These are phyloP conservation scores for Dicorynia guianensis DNA, from an alignment of 306 rosid genomes.

Conservation along the genomic window DNA sequence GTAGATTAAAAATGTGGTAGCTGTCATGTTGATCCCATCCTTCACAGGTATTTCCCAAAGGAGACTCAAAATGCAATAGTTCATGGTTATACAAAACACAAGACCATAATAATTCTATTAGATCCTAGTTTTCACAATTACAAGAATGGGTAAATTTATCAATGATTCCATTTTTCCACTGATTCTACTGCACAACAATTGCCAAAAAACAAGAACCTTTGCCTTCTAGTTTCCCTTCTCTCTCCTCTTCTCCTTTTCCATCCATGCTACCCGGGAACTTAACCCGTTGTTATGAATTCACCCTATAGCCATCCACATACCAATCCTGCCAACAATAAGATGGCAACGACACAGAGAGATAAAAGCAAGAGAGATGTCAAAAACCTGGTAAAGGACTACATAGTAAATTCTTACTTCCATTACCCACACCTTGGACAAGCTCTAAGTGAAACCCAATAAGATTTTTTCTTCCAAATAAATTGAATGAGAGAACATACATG, in stretches of 20 bases:
- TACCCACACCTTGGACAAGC: conserved; percentile 20
- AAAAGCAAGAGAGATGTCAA: not conserved
- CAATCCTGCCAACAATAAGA: not conserved
- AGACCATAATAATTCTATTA: not conserved
- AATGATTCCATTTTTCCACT: not conserved
- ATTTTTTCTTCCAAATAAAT: not conserved
- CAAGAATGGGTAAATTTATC: not conserved
- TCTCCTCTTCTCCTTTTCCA: too few species aligned
- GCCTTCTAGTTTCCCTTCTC: too few species aligned
- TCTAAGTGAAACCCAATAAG: not conserved
- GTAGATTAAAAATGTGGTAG: too few species aligned
- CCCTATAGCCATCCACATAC: not conserved
- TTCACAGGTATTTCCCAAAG: too few species aligned
- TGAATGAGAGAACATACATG: not conserved
- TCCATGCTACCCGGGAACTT: not conserved
- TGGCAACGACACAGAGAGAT: not conserved
- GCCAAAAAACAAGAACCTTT: too few species aligned
- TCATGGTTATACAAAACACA: too few species aligned
- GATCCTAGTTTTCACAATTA: not conserved
- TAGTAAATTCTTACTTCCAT: not conserved
- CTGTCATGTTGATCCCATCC: too few species aligned
- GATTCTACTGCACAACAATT: too few species aligned
- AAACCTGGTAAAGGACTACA: not conserved
- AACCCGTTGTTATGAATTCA: not conserved
- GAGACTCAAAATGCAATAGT: too few species aligned